Conservation (phyloP, 2,329 filamentous ascomycete species). For the Epichloe brachyelytri region DNA sequence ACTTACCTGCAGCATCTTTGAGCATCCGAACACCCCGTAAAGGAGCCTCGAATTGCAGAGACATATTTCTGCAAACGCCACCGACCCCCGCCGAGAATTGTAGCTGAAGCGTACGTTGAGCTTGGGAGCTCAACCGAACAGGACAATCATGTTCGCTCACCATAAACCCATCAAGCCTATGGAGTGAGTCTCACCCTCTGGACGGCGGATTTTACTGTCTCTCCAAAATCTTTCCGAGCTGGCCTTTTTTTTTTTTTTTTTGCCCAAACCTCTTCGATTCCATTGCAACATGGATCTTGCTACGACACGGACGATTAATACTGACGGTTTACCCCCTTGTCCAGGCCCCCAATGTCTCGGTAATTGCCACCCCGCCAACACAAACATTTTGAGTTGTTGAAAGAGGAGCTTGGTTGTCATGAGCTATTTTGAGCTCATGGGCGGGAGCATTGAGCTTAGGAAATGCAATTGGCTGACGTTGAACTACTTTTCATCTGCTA, state of each 20-base stretch:
- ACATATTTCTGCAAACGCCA: neutral
- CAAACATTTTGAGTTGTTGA: neutral
- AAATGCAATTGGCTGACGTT: neutral
- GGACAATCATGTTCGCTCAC: constrained; percentile 20
- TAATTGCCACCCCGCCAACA: constrained; percentile 9
- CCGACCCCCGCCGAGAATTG: neutral
- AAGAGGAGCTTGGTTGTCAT: neutral
- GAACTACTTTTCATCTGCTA: constrained; percentile 13
- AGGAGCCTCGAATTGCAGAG: neutral
- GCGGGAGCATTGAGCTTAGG: neutral
- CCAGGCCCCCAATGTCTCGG: constrained; percentile 22
- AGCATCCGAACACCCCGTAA: neutral
- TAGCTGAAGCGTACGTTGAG: constrained; percentile 1
- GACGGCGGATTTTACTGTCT: neutral
- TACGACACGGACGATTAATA: constrained; percentile 7
- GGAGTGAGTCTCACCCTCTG: constrained; percentile 19
- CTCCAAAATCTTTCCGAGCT: neutral
- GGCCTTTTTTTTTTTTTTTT: neutral
- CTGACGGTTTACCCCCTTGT: constrained; percentile 14
- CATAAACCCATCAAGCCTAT: constrained; percentile 25
- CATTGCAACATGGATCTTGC: constrained; percentile 2
- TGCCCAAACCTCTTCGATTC: neutral
- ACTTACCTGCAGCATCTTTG: too few relatives aligned
- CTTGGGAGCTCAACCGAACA: constrained; percentile 2
- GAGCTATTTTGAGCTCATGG: neutral